Evolutionary conservation across 2,329 filamentous ascomycete genomes (phyloP), one percentile per base, ranked within the genome.

Genomic region (Fusarium sp.): DNA sequence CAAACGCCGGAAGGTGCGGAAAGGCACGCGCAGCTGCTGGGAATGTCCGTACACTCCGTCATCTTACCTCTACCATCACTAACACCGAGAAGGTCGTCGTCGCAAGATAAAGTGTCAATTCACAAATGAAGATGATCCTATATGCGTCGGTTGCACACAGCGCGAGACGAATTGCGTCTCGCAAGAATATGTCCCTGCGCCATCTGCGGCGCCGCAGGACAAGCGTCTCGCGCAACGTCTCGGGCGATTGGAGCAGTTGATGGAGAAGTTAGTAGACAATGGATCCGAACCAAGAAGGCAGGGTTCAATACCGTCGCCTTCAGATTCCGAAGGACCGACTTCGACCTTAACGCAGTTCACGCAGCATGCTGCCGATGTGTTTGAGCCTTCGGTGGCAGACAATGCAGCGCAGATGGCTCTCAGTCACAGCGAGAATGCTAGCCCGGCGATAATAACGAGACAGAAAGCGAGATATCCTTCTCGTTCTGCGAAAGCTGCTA

Each of bases 21-120:
- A 88, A 66, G 87, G 87, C 27, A 89, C 87, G 1, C 82, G 81
- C 49, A 88, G 86, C 63, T 89, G 87, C 76, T 89, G 86, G 86
- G 86, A 88, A 75, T 89, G 87, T 82, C 83, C 84, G 78, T 63
- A 8, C 2, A 43, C 13, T 22, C 22, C 20, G 4, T 22, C 53
- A 12, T 45, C 34, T n/a, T 13, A 2, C 1, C 4, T 10, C 11
- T 46, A 12, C n/a, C 15, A 10, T 40, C 32, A 40, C 20, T 58
- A 24, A 58, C 44, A 65, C 11, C 41, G 34, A 38, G 10, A 38
- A 79, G 78, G 78, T 38, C 77, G 78, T 15, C 82, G 85, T 49
- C 82, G 86, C 47, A 89, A 89, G 75, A 82, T 85, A 25, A 81
- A 81, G 12, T 89, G 87, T 74, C 82, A 82, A 18, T 85, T 85